phyloP scores from a whole-genome alignment of 2,329 filamentous ascomycete genomes.

The Penicillium nordicum region DNA sequence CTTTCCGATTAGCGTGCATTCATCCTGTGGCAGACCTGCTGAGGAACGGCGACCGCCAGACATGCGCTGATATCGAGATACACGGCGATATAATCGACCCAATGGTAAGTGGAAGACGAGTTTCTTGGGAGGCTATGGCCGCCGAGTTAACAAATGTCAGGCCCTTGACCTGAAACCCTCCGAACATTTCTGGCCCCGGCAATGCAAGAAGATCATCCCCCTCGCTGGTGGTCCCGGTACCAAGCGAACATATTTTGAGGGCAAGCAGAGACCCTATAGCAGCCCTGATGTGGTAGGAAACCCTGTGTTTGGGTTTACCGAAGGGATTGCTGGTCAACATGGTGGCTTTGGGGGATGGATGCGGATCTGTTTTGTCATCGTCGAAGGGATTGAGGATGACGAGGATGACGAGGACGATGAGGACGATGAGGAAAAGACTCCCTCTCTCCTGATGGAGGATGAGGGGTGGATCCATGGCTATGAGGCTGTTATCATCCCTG shows the following conservation, averaged over 20 bases:
- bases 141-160: slow-evolving; percentile 9
- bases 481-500: slow-evolving; percentile 48
- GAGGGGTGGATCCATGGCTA: slow-evolving; percentile 44
- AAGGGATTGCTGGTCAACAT: slow-evolving; percentile 26
- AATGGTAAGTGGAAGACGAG: slow-evolving; percentile 29
- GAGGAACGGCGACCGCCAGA: slow-evolving; percentile 32
- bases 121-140: not conserved
- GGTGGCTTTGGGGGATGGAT: slow-evolving; percentile 36
- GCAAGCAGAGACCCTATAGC: slow-evolving; percentile 20
- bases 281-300: slow-evolving; percentile 7
- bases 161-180: slow-evolving; percentile 21
- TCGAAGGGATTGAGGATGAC: slow-evolving; percentile 11
- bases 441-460: slow-evolving; percentile 11
- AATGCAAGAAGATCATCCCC: slow-evolving; percentile 26
- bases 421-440: not conserved
- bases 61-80: slow-evolving; percentile 32
- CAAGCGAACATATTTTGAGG: slow-evolving; percentile 25
- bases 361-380: slow-evolving; percentile 39
- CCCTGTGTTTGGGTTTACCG: slow-evolving; percentile 35
- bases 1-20: slow-evolving; percentile 31
- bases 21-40: slow-evolving; percentile 31
- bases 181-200: slow-evolving; percentile 27
- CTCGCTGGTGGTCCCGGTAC: not conserved
- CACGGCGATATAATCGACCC: slow-evolving; percentile 23
- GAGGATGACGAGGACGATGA: not conserved